phyloP scores from a whole-genome alignment of 2,329 filamentous ascomycete species.

The Aspergillus aculeatinus region DNA sequence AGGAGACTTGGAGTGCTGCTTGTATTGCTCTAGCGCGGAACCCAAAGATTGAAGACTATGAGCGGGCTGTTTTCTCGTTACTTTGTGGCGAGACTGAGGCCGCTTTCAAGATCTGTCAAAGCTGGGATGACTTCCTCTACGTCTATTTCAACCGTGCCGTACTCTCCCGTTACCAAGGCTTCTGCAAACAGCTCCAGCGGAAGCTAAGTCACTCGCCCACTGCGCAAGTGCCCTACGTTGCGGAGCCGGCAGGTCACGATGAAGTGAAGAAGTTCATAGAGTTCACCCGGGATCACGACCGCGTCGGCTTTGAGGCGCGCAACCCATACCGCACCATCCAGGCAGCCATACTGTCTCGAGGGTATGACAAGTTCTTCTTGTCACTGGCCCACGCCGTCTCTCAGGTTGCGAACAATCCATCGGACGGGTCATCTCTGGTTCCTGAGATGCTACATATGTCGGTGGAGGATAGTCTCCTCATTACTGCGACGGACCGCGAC shows the following conservation, averaged over 20 bases:
- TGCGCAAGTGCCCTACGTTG: conserved; percentile 54
- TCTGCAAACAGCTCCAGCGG: conserved; percentile 48
- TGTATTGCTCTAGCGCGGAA: conserved; percentile 54
- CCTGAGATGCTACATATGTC: conserved; percentile 49
- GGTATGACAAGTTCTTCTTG: conserved; percentile 44
- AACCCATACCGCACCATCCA: conserved; percentile 48
- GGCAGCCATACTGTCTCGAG: conserved; percentile 43
- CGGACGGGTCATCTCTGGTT: conserved; percentile 33
- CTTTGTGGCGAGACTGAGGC: conserved; percentile 80
- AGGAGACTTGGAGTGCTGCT: conserved; percentile 40
- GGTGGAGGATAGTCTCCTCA: conserved; percentile 50
- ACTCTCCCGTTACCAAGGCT: conserved; percentile 74
- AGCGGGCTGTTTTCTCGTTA: conserved; percentile 85
- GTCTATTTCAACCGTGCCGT: conserved; percentile 84
- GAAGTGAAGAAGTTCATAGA: conserved; percentile 41
- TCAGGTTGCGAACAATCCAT: conserved; percentile 29
- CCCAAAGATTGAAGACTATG: conserved; percentile 70
- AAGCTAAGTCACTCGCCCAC: conserved; percentile 55
- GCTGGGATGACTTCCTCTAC: conserved; percentile 85
- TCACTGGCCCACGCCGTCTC: conserved; percentile 43
- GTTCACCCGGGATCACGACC: conserved; percentile 36
- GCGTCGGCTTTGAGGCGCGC: conserved; percentile 39
- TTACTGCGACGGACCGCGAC: conserved; percentile 51
- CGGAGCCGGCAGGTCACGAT: conserved; percentile 52
- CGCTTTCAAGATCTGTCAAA: conserved; percentile 72